These are phyloP conservation scores for Cordyceps pruinosa DNA, from an alignment of 2,329 filamentous ascomycete species.

Conservation along the genomic window DNA sequence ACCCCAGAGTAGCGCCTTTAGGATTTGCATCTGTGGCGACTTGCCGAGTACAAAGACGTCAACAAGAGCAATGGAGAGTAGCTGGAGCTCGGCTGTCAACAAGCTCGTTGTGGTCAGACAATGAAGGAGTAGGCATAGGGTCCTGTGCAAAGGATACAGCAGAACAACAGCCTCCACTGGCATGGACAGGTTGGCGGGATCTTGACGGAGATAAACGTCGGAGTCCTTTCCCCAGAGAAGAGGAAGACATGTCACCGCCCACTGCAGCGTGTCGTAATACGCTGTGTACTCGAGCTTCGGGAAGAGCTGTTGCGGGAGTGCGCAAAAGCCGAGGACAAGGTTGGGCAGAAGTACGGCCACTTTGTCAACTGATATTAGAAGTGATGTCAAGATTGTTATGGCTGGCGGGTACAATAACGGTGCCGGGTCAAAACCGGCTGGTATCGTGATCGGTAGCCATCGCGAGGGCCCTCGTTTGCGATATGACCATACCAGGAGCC, in stretches of 20 bases:
- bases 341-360: slow-evolving; percentile 64
- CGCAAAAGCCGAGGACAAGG: slow-evolving; percentile 71
- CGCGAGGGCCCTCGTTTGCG: slow-evolving; percentile 31
- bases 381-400: slow-evolving; percentile 68
- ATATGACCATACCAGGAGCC: slow-evolving; percentile 46
- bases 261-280: slow-evolving; percentile 64
- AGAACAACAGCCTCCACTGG: slow-evolving; percentile 53
- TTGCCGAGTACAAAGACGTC: slow-evolving; percentile 70
- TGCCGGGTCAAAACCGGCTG: slow-evolving; percentile 80
- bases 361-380: slow-evolving; percentile 61
- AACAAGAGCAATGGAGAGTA: slow-evolving; percentile 76
- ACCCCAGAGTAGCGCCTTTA: slow-evolving; percentile 79
- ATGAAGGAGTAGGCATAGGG: slow-evolving; percentile 64
- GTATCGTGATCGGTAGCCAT: slow-evolving; percentile 46
- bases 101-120: slow-evolving; percentile 85
- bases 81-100: slow-evolving; percentile 76
- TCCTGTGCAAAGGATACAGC: slow-evolving; percentile 78
- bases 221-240: slow-evolving; percentile 36
- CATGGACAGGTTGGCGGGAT: slow-evolving; percentile 25
- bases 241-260: slow-evolving; percentile 68
- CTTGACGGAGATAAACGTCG: slow-evolving; percentile 27
- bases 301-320: slow-evolving; percentile 66
- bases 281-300: slow-evolving; percentile 53
- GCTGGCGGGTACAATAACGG: slow-evolving; percentile 80
- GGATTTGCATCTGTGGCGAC: slow-evolving; percentile 76